Percentiles rank a stretch among this genome's conserved stretches.
Conservation (phyloP, 441 rosid species). For the Jatropha podagrica region DNA sequence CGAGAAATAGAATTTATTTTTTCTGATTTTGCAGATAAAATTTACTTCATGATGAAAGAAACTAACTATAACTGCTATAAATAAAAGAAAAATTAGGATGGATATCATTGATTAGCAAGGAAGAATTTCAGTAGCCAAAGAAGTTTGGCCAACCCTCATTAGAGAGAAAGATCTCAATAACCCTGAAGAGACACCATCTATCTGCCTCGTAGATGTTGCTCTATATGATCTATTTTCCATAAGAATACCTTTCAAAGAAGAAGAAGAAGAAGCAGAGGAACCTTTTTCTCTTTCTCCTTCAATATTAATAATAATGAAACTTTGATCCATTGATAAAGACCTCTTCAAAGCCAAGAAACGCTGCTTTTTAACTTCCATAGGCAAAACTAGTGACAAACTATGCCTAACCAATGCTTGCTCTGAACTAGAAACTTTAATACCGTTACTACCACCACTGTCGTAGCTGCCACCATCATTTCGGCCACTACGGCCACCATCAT, state of each 20-base stretch:
- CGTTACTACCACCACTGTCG: background rate
- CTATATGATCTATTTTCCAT: conserved; percentile 2
- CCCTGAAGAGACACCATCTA: conserved; percentile 35
- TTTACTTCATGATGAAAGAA: no score
- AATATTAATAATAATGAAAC: conserved; percentile 25
- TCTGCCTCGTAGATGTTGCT: conserved; percentile 19
- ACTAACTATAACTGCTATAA: background rate
- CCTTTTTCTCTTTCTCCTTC: conserved; percentile 1
- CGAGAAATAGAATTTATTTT: no score
- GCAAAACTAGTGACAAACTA: conserved; percentile 30
- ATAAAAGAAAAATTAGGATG: background rate
- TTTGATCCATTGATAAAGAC: conserved; percentile 46
- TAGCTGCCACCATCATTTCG: background rate
- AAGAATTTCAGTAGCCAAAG: conserved; percentile 21
- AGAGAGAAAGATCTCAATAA: conserved; percentile 38
- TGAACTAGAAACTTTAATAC: background rate
- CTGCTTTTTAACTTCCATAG: conserved; percentile 21
- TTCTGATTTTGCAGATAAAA: no score
- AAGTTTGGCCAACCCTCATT: conserved; percentile 23
- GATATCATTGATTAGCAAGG: conserved; percentile 17
- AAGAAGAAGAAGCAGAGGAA: conserved; percentile 15
- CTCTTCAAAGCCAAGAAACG: conserved; percentile 27
- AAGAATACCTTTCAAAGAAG: conserved; percentile 4
- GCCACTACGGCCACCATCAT: background rate
- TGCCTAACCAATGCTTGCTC: conserved; percentile 21